Base-by-base conservation (phyloP, 352 stramenopile species). In the Globisporangium alternatum region DNA sequence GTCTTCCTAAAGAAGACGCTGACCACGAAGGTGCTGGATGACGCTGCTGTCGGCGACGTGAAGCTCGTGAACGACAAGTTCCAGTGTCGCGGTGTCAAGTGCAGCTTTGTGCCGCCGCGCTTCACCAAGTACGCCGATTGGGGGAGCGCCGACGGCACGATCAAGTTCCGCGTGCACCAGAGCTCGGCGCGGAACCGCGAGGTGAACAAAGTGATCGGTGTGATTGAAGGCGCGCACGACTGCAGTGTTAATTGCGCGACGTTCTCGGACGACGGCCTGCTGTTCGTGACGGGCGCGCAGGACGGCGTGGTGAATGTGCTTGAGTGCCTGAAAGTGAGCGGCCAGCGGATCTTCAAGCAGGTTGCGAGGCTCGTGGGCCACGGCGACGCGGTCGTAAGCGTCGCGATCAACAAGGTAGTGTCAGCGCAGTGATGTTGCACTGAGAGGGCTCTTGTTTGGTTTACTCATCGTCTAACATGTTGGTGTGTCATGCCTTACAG, bases 101-200 rank as follows among this genome's bases (percentile, higher is more conserved):
- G 74, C 31, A 81, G 56, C 10, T 89, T 93, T 47, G 71, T 89
- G 58, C 85, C 83, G 3, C 85, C 85, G 0, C 76, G 82, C n/a
- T 88, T 77, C 59, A 82, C 76, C 2, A 93, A 93, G 45, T 91
- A 80, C n/a, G 59, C 90, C 41, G 85, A 93, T 53, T 93, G 81
- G 82, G 70, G 68, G 2, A 70, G 66, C 31, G 52, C 55, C 10
- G 74, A 82, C 52, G 82, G 83, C 0, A 74, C 80, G 2, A 88
- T 93, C 67, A 88, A 82, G 63, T 64, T 93, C 37, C 81, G 83
- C 15, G 69, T 87, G 0, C 73, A 86, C 35, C 73, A 88, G 51
- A 76, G 71, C 62, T 81, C 74, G 10, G 62, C 74, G 35, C 71
- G 78, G 7, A 77, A 89, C 57, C 80, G 82, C 2, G 82, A 91